These are phyloP conservation scores for Porcisia hertigi DNA, from an alignment of 208 protist genomes.

Conservation along the genomic window DNA sequence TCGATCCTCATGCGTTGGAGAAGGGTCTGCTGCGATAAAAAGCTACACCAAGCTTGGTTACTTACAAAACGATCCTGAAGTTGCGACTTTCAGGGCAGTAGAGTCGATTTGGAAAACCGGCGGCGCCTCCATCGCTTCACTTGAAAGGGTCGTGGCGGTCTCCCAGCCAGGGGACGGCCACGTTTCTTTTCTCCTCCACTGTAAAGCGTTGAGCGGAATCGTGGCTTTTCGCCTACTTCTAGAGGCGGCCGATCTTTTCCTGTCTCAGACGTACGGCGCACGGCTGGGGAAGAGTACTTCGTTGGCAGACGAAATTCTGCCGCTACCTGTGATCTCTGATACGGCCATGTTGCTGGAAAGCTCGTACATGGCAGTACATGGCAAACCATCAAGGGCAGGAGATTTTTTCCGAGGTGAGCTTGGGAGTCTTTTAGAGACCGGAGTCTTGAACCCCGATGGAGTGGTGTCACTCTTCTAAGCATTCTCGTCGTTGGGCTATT, in stretches of 20 bases:
- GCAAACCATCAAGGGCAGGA: constrained; percentile 1
- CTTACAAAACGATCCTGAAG: constrained; percentile 55
- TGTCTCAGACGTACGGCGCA: constrained; percentile 29
- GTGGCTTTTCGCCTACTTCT: constrained; percentile 49
- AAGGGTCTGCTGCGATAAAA: constrained; percentile 15
- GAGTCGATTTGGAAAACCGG: constrained; percentile 14
- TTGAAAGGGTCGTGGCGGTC: constrained; percentile 1
- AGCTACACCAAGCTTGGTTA: constrained; percentile 24
- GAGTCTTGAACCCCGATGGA: constrained; percentile 27
- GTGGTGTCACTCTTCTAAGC: constrained; percentile 24
- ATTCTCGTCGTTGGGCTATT: neutral
- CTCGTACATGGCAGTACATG: neutral
- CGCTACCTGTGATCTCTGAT: constrained; percentile 15
- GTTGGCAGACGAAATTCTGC: constrained; percentile 19
- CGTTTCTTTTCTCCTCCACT: constrained; percentile 13
- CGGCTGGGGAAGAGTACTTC: constrained; percentile 8
- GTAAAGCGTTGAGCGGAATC: constrained; percentile 36
- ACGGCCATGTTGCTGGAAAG: constrained; percentile 8
- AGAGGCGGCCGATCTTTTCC: constrained; percentile 50
- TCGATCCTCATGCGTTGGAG: constrained; percentile 20
- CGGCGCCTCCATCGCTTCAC: constrained; percentile 7
- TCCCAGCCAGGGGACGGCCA: neutral
- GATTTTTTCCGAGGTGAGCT: constrained; percentile 36
- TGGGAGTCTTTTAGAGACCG: constrained; percentile 23
- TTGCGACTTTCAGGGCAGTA: constrained; percentile 49